A percentile compares a stretch with the other conserved stretches of the same genome.
Conservation (phyloP, 495 filamentous ascomycete genomes). For the Lasiosphaeris hirsuta region DNA sequence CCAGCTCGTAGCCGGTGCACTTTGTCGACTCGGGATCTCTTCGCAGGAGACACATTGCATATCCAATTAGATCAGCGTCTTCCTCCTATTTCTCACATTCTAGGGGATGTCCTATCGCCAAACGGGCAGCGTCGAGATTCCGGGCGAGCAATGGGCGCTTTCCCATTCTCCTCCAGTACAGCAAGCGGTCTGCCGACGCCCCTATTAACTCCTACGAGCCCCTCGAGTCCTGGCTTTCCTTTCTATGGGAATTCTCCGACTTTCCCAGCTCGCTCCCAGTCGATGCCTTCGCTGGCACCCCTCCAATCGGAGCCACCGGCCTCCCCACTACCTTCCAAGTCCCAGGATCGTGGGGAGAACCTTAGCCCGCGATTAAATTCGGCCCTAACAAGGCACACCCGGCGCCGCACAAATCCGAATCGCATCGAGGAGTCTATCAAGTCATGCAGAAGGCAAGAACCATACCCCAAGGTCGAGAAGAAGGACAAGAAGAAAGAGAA, state of each 20-base stretch:
- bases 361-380: too few relatives aligned
- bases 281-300: too few relatives aligned
- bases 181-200: neutral
- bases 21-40: too few relatives aligned
- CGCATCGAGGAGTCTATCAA: neutral
- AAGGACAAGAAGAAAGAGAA: neutral
- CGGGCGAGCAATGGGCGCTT: neutral
- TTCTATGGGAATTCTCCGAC: neutral
- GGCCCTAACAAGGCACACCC: too few relatives aligned
- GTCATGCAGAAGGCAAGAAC: neutral
- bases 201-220: neutral
- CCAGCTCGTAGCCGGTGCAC: too few relatives aligned
- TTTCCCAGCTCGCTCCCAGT: too few relatives aligned
- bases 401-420: too few relatives aligned
- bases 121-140: neutral
- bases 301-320: too few relatives aligned
- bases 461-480: neutral
- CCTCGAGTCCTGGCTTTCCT: neutral
- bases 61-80: slow-evolving; percentile 7
- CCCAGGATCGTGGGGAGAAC: too few relatives aligned
- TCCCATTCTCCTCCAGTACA: neutral
- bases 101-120: slow-evolving; percentile 10
- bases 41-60: neutral
- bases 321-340: too few relatives aligned
- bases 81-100: slow-evolving; percentile 17